Conservation (phyloP, 2,329 filamentous ascomycete species). For the Huntiella bhutanensis region DNA sequence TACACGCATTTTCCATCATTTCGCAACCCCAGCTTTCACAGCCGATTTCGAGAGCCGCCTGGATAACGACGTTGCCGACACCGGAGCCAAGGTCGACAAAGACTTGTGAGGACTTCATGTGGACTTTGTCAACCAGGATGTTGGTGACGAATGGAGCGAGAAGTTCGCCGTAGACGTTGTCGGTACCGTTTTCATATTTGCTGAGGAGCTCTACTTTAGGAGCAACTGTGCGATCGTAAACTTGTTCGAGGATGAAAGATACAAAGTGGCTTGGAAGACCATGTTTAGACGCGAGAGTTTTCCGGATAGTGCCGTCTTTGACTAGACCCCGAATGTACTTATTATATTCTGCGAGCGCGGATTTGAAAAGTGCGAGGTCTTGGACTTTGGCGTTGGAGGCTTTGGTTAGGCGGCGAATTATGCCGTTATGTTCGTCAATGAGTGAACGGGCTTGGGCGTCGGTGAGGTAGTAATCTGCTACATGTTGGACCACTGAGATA, state of each 20-base stretch:
- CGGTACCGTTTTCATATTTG: conserved; percentile 74
- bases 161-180: conserved; percentile 90
- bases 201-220: conserved; percentile 68
- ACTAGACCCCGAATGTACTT: conserved; percentile 44
- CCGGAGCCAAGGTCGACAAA: conserved; percentile 93
- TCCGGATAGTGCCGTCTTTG: conserved; percentile 50
- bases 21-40: conserved; percentile 95
- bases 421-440: conserved; percentile 51
- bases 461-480: conserved; percentile 61
- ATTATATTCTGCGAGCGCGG: conserved; percentile 64
- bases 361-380: conserved; percentile 47
- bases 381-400: conserved; percentile 49
- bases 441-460: conserved; percentile 48
- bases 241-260: conserved; percentile 66
- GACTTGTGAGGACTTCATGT: conserved; percentile 62
- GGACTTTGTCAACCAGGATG: conserved; percentile 57
- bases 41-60: conserved; percentile 81
- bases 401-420: conserved; percentile 58
- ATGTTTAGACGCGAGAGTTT: conserved; percentile 50
- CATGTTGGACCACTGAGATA: conserved; percentile 46
- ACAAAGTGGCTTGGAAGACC: conserved; percentile 53
- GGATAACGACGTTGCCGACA: conserved; percentile 86
- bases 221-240: conserved; percentile 82
- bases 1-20: conserved; percentile 80
- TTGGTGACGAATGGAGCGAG: conserved; percentile 66